A percentile compares a stretch with the other conserved stretches of the same genome.
Evolutionary conservation across 495 filamentous ascomycete species (phyloP).

Genomic region (Sabuloglossum arenarium): DNA sequence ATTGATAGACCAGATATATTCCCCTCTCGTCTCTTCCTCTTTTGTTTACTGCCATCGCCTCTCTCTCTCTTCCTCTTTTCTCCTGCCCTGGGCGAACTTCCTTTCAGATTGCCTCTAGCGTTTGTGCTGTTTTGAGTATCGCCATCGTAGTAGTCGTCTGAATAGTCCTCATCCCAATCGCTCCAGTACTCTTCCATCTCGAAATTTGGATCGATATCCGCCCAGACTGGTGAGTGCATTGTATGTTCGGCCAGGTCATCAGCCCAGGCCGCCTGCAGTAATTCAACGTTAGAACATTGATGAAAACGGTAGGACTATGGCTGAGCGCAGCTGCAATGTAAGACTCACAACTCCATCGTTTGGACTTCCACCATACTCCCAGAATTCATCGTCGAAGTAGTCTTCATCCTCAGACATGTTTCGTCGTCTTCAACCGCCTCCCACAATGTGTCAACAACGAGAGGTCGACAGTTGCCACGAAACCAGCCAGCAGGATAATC

Average conservation of each 20-base stretch:
- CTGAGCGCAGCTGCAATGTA: neutral
- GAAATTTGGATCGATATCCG: constrained; percentile 19
- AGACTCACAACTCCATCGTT: constrained; percentile 23
- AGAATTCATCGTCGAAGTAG: constrained; percentile 16
- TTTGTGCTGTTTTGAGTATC: constrained; percentile 16
- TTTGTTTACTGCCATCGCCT: neutral
- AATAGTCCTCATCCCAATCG: constrained; percentile 30
- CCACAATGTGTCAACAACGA: neutral
- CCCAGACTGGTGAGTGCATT: constrained; percentile 22
- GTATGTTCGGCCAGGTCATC: constrained; percentile 27
- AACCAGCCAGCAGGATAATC: no score
- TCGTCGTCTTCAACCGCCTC: neutral
- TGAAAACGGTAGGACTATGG: neutral
- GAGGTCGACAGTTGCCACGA: neutral
- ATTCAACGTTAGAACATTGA: neutral
- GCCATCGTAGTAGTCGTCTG: constrained; percentile 30
- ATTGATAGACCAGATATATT: constrained; percentile 2
- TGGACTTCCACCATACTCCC: constrained; percentile 22
- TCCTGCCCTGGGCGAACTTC: constrained; percentile 8
- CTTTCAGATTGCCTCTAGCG: neutral
- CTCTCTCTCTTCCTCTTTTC: constrained; percentile 1
- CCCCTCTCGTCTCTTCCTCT: neutral
- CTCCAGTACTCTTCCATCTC: constrained; percentile 24
- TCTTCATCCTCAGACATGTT: constrained; percentile 29
- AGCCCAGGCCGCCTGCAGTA: constrained; percentile 11